phyloP scores from a whole-genome alignment of 139 green algal genomes.

The Tetraselmis striata region DNA sequence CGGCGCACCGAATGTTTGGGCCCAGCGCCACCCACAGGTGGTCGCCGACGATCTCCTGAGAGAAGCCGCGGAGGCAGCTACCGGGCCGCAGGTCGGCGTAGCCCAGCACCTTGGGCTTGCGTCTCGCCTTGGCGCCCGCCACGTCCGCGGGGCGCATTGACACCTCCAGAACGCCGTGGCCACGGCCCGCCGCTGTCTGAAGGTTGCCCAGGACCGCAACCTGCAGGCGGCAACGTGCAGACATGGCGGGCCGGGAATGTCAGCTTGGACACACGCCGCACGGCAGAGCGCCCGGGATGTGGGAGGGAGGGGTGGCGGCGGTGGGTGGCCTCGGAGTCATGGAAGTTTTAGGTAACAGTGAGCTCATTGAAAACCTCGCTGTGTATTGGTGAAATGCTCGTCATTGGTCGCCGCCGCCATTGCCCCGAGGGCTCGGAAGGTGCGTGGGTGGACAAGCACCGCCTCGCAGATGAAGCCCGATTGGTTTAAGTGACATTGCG shows the following conservation, averaged over 20 bases:
- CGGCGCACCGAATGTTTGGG: slow-evolving; percentile 15
- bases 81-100: slow-evolving; percentile 26
- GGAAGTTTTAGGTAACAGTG: slow-evolving; percentile 1
- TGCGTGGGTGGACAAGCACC: no score
- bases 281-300: no score
- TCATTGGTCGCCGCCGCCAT: no score
- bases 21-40: slow-evolving; percentile 39
- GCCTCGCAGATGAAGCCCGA: no score
- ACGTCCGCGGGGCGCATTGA: slow-evolving; percentile 24
- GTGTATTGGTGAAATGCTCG: neutral
- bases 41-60: slow-evolving; percentile 30
- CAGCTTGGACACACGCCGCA: no score
- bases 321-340: neutral
- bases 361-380: neutral
- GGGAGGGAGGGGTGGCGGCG: no score
- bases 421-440: no score
- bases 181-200: slow-evolving; percentile 17
- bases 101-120: slow-evolving; percentile 3
- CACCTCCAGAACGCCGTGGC: slow-evolving; percentile 32
- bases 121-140: slow-evolving; percentile 22
- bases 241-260: no score
- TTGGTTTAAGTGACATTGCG: no score
- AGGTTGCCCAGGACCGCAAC: slow-evolving; percentile 42
- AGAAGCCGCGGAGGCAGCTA: slow-evolving; percentile 20
- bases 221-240: no score